Conservation (phyloP, 495 filamentous ascomycete species). For the Aspergillus baeticus region DNA sequence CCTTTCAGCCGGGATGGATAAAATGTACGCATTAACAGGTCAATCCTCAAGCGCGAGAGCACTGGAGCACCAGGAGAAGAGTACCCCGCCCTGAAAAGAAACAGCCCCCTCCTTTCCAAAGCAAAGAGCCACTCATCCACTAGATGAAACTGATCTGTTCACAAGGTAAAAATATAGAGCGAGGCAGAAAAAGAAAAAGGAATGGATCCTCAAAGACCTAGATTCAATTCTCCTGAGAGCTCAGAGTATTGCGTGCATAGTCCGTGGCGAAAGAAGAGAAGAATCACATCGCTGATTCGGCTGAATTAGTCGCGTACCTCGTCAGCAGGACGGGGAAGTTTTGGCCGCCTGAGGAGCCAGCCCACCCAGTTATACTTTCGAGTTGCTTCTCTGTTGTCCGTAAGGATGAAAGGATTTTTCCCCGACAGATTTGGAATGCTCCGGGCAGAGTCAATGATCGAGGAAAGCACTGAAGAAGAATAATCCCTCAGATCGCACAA, state of each 20-base stretch:
- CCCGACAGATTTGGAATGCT: background rate
- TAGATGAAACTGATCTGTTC: background rate
- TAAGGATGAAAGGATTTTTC: background rate
- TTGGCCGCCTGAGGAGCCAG: background rate
- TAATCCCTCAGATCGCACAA: constrained; percentile 8
- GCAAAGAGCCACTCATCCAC: background rate
- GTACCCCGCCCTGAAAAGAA: background rate
- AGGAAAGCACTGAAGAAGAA: background rate
- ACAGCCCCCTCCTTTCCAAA: too few relatives aligned
- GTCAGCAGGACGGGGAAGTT: constrained; percentile 21
- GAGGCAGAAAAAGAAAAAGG: background rate
- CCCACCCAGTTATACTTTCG: background rate
- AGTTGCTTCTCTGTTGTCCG: background rate
- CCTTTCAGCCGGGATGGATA: constrained; percentile 19
- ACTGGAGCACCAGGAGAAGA: background rate
- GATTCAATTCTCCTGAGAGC: background rate
- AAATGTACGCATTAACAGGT: constrained; percentile 15
- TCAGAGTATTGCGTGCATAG: constrained; percentile 9
- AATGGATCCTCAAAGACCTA: background rate
- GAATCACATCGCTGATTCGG: background rate
- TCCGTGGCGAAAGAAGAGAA: constrained; percentile 25
- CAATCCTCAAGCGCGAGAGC: background rate
- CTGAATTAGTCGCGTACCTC: background rate
- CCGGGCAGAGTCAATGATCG: background rate
- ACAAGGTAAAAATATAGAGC: background rate